Evolutionary conservation across 805 yeast genomes (phyloP), one percentile per base, ranked within the genome.

Genomic region (Yamadazyma kitorensis): DNA sequence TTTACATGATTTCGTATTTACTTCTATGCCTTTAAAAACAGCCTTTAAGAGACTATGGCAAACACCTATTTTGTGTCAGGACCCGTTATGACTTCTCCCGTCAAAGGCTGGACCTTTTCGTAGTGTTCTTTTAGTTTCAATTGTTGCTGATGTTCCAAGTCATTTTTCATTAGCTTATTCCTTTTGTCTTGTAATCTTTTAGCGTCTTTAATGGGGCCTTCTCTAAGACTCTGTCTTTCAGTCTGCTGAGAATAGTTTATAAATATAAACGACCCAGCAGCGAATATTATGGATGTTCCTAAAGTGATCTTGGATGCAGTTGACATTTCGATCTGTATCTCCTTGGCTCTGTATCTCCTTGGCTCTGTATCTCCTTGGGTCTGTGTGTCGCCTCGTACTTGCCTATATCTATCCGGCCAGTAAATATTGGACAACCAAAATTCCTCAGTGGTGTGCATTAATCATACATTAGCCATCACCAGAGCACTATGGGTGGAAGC

Each of bases 171-270:
- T 43, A 67, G 69, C 44, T 74, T 79, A 47, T 59, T 60, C 42
- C 61, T 55, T 47, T 74, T 73, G 28, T 65, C 71, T 29, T 70
- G 69, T 40, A 82, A 55, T 38, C 94, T 64, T 40, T 68, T 76
- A 2, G 88, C 87, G 54, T 86, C 96, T 49, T 84, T 84, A 48
- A 84, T 76, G 4, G 95, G 95, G 1, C 96, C 96, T 48, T 76
- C 85, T 49, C 82, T 80, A 29, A 86, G 64, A 2, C 82, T 80
- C 13, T 76, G 80, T 49, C 86, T 70, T 54, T 86, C 95, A 41
- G 72, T 59, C 24, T 73, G 73, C 47, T 87, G 94, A 27, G 82
- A 70, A 37, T 70, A 70, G 57, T 82, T 85, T 27, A 86, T 91
- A 52, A 81, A 84, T 4, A 74, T 57, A 14, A 82, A 78, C 0